Conservation (phyloP, 192 early-diverging fungal species). For the Linnemannia hyalina region DNA sequence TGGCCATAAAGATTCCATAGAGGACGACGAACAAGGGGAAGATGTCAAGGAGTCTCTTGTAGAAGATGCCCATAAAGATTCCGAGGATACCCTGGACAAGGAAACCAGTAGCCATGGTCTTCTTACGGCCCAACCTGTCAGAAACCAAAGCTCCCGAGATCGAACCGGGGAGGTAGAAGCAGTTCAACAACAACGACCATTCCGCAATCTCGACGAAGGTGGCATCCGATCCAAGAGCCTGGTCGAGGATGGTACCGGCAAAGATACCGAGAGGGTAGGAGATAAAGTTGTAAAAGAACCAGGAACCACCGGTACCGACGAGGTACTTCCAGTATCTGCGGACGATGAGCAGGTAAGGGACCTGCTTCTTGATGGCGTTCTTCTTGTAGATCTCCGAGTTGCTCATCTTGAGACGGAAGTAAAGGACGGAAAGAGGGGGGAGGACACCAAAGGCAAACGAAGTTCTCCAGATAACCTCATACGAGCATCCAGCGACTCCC, state of each 20-base stretch:
- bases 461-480: conserved; percentile 66
- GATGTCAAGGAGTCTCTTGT: conserved; percentile 53
- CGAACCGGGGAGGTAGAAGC: conserved; percentile 69
- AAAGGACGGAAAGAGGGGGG: conserved; percentile 59
- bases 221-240: conserved; percentile 34
- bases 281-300: conserved; percentile 57
- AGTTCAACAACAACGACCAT: conserved; percentile 67
- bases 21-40: conserved; percentile 67
- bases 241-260: conserved; percentile 39
- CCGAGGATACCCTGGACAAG: conserved; percentile 63
- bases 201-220: conserved; percentile 58
- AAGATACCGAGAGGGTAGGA: conserved; percentile 52
- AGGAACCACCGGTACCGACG: conserved; percentile 58
- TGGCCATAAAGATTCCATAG: conserved; percentile 68
- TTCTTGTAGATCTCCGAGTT: conserved; percentile 64
- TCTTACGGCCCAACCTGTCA: conserved; percentile 67
- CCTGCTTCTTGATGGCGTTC: conserved; percentile 62
- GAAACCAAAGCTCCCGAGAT: conserved; percentile 62
- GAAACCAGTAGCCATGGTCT: conserved; percentile 69
- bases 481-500: conserved; percentile 58
- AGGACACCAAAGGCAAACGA: conserved; percentile 66
- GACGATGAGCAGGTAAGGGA: conserved; percentile 68
- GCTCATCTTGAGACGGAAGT: conserved; percentile 69
- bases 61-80: conserved; percentile 63
- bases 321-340: conserved; percentile 66